A percentile compares a stretch with the other conserved stretches of the same genome.
phyloP scores from a whole-genome alignment of 345 rosid genomes.

The Eucalyptus pauciflora region DNA sequence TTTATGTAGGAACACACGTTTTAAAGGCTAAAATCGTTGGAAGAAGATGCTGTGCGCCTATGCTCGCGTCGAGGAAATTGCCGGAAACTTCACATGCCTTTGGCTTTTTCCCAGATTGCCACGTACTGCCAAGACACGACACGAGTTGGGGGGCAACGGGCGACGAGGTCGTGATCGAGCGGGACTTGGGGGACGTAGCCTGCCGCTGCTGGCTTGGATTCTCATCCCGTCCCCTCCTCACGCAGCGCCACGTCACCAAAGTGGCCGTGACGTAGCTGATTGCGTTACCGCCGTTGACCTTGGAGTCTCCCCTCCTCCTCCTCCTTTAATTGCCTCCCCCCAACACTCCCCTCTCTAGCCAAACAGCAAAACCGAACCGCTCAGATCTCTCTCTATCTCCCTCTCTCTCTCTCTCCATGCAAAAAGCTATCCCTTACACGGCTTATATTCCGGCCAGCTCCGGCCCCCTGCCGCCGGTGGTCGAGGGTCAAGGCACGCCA shows the following conservation, averaged over 20 bases:
- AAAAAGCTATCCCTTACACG: constrained; percentile 41
- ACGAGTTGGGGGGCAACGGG: background rate
- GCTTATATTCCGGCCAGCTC: constrained; percentile 3
- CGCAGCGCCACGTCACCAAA: constrained; percentile 16
- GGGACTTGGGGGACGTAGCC: background rate
- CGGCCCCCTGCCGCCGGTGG: constrained; percentile 4
- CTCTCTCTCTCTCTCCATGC: constrained; percentile 23
- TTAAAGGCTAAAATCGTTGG: background rate
- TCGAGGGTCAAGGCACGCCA: background rate
- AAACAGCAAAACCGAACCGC: background rate
- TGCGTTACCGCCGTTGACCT: constrained; percentile 53
- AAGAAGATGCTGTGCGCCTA: background rate
- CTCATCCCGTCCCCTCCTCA: background rate
- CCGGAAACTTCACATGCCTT: background rate
- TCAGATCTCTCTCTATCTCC: background rate
- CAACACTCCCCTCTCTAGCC: background rate
- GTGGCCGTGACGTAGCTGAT: constrained; percentile 34
- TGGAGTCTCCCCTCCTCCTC: background rate
- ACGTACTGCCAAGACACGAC: background rate
- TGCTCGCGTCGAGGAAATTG: background rate
- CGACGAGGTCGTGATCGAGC: background rate
- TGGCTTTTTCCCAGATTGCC: background rate
- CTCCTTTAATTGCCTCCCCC: background rate
- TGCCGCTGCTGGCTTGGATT: background rate
- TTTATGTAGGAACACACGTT: background rate